Evolutionary conservation across 192 early-diverging fungal genomes (phyloP).

Genomic region (Linnemannia zychae): DNA sequence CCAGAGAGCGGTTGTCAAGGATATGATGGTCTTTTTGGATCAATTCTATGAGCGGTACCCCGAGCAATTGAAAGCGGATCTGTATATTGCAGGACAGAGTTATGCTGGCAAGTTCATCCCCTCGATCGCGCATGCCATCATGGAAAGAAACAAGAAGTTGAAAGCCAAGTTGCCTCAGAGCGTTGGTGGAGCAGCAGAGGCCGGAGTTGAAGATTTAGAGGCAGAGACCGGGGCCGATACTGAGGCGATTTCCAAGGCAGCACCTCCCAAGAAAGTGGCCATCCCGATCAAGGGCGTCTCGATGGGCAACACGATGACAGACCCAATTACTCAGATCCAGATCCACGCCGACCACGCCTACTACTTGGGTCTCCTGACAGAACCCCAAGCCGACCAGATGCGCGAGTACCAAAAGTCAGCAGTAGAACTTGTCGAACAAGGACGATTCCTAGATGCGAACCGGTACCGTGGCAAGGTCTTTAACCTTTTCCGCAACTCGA

Average conservation of each 20-base stretch:
- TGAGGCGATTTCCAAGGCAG: not conserved
- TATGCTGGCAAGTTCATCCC: slow-evolving; percentile 83
- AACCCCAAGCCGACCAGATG: not conserved
- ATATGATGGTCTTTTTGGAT: slow-evolving; percentile 75
- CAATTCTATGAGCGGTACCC: slow-evolving; percentile 76
- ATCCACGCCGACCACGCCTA: slow-evolving; percentile 65
- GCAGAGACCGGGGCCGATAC: slow-evolving; percentile 3
- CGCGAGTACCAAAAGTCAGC: not conserved
- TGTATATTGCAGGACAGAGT: slow-evolving; percentile 71
- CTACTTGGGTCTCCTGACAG: slow-evolving; percentile 33
- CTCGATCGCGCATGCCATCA: slow-evolving; percentile 70
- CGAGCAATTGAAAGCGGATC: slow-evolving; percentile 61
- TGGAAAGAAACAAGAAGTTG: slow-evolving; percentile 62
- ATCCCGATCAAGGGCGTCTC: slow-evolving; percentile 60
- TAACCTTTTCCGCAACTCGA: slow-evolving; percentile 69
- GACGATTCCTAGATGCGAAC: slow-evolving; percentile 65
- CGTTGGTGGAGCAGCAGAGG: not conserved
- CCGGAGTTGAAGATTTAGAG: not conserved
- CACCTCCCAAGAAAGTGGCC: not conserved
- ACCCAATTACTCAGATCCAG: slow-evolving; percentile 68
- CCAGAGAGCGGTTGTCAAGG: slow-evolving; percentile 72
- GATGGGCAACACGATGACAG: slow-evolving; percentile 74
- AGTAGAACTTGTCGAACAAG: slow-evolving; percentile 49
- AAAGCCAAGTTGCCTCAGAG: not conserved
- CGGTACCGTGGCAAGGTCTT: slow-evolving; percentile 68